Evolutionary conservation across 306 rosid species (phyloP).

Genomic region (Castanospermum australe): DNA sequence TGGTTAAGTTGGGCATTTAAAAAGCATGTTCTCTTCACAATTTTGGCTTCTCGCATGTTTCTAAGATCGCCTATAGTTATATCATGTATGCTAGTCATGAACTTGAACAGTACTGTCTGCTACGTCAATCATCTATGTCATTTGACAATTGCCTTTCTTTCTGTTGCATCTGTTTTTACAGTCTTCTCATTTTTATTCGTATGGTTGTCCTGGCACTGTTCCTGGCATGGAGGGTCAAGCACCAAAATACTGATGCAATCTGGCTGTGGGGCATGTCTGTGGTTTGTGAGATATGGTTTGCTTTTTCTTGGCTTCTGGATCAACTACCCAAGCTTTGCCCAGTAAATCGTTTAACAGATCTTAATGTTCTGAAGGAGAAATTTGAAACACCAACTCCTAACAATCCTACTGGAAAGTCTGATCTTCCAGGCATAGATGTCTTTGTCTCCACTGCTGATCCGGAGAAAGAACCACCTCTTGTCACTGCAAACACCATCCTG

Average conservation of each 20-base stretch:
- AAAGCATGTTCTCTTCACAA: too few species aligned
- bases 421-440: conserved; percentile 90
- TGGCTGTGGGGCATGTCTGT: conserved; percentile 99
- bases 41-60: too few species aligned
- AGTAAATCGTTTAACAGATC: conserved; percentile 79
- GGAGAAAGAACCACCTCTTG: conserved; percentile 97
- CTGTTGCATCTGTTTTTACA: conserved; percentile 39
- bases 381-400: conserved; percentile 66
- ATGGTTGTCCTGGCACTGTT: conserved; percentile 71
- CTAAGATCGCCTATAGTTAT: background rate
- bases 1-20: too few species aligned
- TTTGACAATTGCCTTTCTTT: conserved; percentile 24
- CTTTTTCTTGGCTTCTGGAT: conserved; percentile 97
- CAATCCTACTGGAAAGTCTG: conserved; percentile 93
- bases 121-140: background rate
- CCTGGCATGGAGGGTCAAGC: conserved; percentile 70
- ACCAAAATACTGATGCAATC: conserved; percentile 74
- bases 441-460: conserved; percentile 98
- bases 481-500: conserved; percentile 89
- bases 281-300: conserved; percentile 97
- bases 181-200: conserved; percentile 76
- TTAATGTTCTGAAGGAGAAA: conserved; percentile 84
- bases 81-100: background rate
- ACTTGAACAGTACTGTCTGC: background rate
- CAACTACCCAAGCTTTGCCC: conserved; percentile 91